Percentiles rank a stretch among this genome's conserved stretches.
These are phyloP conservation scores for Colletotrichum sp. DNA, from an alignment of 2,329 filamentous ascomycete genomes.

Conservation along the genomic window DNA sequence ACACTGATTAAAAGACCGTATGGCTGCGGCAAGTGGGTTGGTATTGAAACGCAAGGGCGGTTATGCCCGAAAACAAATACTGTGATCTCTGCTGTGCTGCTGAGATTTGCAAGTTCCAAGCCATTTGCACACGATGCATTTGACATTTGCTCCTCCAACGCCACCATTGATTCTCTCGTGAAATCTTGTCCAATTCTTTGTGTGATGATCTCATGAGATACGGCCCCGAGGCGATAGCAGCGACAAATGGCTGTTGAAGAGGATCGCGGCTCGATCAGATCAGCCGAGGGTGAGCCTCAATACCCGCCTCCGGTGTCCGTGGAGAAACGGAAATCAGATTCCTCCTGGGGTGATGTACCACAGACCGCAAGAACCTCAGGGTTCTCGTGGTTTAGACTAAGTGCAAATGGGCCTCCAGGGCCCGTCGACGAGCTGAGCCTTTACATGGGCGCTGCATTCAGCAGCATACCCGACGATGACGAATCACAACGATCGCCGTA, in stretches of 20 bases:
- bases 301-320: background rate
- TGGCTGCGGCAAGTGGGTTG: background rate
- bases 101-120: background rate
- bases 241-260: background rate
- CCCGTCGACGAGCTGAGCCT: constrained; percentile 14
- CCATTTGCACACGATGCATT: background rate
- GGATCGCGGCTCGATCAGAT: background rate
- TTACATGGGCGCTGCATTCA: constrained; percentile 15
- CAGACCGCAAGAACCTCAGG: background rate
- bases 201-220: background rate
- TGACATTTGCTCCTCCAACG: background rate
- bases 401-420: background rate
- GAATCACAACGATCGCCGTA: background rate
- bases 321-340: background rate
- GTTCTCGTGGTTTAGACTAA: constrained; percentile 11
- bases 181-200: too few species aligned
- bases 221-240: background rate
- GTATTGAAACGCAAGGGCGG: background rate
- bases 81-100: background rate
- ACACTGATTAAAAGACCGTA: background rate
- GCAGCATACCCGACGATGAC: constrained; percentile 6
- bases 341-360: background rate
- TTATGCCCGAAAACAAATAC: background rate
- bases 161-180: background rate
- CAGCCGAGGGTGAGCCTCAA: background rate